Evolutionary conservation across 768 basidiomycete genomes (phyloP), one percentile per base, ranked within the genome.

Genomic region (Kondoa subrosea): DNA sequence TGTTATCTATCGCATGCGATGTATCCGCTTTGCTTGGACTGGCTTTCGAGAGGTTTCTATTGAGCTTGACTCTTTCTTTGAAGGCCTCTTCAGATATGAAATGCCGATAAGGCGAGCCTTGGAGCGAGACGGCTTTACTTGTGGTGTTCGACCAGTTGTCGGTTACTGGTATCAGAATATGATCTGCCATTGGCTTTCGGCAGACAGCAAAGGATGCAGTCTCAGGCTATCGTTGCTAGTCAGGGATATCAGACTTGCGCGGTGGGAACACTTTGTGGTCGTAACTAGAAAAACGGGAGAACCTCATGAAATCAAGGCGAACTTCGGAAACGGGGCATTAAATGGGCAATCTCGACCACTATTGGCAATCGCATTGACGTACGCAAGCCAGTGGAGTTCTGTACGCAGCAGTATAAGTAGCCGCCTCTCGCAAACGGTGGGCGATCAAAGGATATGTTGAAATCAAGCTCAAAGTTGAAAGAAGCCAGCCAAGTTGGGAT

Each of bases 81-180:
- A 30, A 63, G 30, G 61, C 61, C 8, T 27, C 61, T 8, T 27
- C 27, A 27, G 61, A 63, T 21, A 63, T 63, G 30, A 63, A 63
- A 32, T 63, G 61, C 29, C 61, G 27, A 17, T 17, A 30, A 50
- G 8, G 40, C 61, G 61, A 3, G 17, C 61, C 61, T 26, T 63
- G n/a, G 3, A 63, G 29, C 16, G 61, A 30, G 14, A 31, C 29
- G 21, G 40, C 12, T 50, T 50, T 50, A 21, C 8, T 21, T 8
- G 12, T 21, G 12, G 40, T 50, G 21, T 8, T 8, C 40, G 8
- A 8, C 12, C 8, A 50, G 21, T 50, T 50, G 12, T 50, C 40
- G 40, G 12, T 50, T 8, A 50, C 40, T 50, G 40, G 40, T 50
- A 50, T 50, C 8, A 50, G 40, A 21, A 50, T 8, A 50, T 50